Conservation (phyloP, 139 green algal species). For the Chlorella vulgaris region DNA sequence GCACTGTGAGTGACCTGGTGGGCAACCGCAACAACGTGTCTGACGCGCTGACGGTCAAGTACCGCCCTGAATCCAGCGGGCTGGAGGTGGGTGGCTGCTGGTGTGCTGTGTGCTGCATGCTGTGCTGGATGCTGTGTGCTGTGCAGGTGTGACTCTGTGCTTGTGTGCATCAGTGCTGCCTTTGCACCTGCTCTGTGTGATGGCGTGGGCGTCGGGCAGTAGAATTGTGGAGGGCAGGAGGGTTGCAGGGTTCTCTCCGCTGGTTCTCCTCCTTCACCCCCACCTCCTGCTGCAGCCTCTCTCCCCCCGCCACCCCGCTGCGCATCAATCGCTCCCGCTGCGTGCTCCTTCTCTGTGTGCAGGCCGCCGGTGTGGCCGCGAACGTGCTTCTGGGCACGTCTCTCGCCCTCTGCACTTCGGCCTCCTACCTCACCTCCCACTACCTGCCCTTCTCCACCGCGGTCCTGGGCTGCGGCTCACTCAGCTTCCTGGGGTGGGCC, state of each 20-base stretch:
- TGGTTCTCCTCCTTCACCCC: too few species aligned
- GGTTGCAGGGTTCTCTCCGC: too few species aligned
- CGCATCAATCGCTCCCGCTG: not conserved
- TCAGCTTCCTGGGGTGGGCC: slow-evolving; percentile 30
- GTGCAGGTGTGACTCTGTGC: too few species aligned
- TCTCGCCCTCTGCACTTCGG: slow-evolving; percentile 14
- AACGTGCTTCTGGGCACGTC: slow-evolving; percentile 36
- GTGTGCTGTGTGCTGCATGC: not conserved
- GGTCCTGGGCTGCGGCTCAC: slow-evolving; percentile 18
- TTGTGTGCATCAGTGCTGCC: too few species aligned
- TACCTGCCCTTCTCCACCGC: not conserved
- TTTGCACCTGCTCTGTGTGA: too few species aligned
- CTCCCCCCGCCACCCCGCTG: not conserved
- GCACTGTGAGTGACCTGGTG: slow-evolving; percentile 23
- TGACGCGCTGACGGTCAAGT: slow-evolving; percentile 22
- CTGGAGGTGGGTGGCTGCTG: slow-evolving; percentile 1
- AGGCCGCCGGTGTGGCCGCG: slow-evolving; percentile 8
- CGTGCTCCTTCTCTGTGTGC: not conserved
- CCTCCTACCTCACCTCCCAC: not conserved
- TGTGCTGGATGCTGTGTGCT: too few species aligned
- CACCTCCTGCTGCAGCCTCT: not conserved
- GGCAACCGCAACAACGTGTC: slow-evolving; percentile 36
- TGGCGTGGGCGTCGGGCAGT: too few species aligned
- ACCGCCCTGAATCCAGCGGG: slow-evolving; percentile 8
- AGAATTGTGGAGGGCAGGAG: too few species aligned